phyloP scores from a whole-genome alignment of 352 stramenopile species.

The Pythium myriotylum region DNA sequence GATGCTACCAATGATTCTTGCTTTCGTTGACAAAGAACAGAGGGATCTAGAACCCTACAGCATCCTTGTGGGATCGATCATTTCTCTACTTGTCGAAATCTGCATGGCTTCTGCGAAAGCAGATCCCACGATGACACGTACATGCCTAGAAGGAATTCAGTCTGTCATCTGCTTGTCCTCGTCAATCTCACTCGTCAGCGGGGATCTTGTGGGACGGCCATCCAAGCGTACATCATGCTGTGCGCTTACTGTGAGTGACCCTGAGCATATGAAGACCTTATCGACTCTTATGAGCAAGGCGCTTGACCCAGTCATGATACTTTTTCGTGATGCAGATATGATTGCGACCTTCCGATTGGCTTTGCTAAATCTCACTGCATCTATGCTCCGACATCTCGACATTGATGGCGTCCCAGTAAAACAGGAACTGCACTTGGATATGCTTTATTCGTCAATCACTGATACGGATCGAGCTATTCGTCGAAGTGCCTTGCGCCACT shows the following conservation, averaged over 20 bases:
- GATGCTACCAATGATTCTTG: slow-evolving; percentile 15
- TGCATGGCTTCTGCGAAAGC: neutral
- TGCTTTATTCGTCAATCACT: slow-evolving; percentile 3
- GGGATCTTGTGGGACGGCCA: slow-evolving; percentile 7
- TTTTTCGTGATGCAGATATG: slow-evolving; percentile 11
- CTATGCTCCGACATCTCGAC: slow-evolving; percentile 13
- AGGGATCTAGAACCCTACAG: slow-evolving; percentile 5
- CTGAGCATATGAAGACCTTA: no score
- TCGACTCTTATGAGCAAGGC: neutral
- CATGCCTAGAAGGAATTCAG: slow-evolving; percentile 12
- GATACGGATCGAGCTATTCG: slow-evolving; percentile 19
- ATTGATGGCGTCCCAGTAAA: neutral
- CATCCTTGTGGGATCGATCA: slow-evolving; percentile 5
- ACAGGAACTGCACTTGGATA: neutral
- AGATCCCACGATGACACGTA: neutral
- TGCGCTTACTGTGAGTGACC: neutral
- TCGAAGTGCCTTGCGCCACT: slow-evolving; percentile 13
- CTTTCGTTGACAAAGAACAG: slow-evolving; percentile 18
- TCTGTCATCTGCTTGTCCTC: slow-evolving; percentile 3
- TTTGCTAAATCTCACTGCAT: slow-evolving; percentile 13
- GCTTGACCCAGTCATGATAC: slow-evolving; percentile 4
- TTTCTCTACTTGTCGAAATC: slow-evolving; percentile 4
- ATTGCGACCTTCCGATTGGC: neutral
- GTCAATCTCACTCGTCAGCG: neutral
- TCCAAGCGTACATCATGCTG: slow-evolving; percentile 5